Base-by-base conservation (phyloP, 352 stramenopile genomes). In the Globisporangium cystogenes region DNA sequence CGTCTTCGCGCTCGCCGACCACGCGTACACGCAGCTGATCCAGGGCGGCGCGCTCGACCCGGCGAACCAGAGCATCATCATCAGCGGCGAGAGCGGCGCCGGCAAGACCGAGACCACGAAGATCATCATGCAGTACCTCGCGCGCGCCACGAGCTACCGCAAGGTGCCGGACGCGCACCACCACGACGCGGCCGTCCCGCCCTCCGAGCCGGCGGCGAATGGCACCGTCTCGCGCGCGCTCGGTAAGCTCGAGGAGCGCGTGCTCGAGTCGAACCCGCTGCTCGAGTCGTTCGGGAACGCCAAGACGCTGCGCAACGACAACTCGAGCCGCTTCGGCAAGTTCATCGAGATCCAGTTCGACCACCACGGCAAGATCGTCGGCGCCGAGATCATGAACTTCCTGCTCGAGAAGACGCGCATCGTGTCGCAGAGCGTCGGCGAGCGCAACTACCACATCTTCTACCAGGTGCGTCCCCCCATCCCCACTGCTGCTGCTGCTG, bases 391-490 rank as follows among this genome's bases (percentile, higher is more conserved):
- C 57, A 85, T 95, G 55, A 93, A 96, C 64, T 97, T 96, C 47
- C 51, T 96, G 33, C 64, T 96, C 18, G 88, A 96, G 65, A 97
- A 96, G 67, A 96, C 86, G 50, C 78, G 88, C 35, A 94, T 97
- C 48, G 79, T 94, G 23, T 93, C 82, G 40, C 87, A 95, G 53
- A 94, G 78, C 65, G 42, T 90, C 1, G 93, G 93, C 0, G 95
- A 99, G 57, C 76, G 95, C 23, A 98, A 98, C 67, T 99, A 98
- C 72, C 95, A 99, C 64, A 95, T 98, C 43, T 99, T 99, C 71
- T 98, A 98, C 62, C 94, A 98, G 71, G 62, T 97, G 43, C 53
- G 55, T 56, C 27, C 54, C 3, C 48, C 3, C 50, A 26, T 29
- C 24, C 42, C 3, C 8, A 7, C 8, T 4, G 11, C 40, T 29